Evolutionary conservation across 768 basidiomycete genomes (phyloP).

Genomic region (Cyclocybe cylindracea): DNA sequence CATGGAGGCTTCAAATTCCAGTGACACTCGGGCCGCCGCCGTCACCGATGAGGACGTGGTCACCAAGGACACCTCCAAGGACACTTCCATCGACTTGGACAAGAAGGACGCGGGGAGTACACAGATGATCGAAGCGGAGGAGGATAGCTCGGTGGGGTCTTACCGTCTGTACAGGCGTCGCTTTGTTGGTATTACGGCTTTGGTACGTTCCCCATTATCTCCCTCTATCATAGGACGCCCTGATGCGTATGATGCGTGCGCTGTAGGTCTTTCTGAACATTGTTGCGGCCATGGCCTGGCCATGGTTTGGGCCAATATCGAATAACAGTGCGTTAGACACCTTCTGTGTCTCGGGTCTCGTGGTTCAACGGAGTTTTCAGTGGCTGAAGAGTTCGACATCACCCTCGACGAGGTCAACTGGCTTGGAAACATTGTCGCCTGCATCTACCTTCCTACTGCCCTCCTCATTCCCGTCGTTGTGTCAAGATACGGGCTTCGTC

Average conservation of each 20-base stretch:
- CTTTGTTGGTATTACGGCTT: constrained; percentile 62
- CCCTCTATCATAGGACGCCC: not conserved
- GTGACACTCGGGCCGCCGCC: too few species aligned
- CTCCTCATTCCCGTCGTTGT: constrained; percentile 59
- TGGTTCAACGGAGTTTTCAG: constrained; percentile 33
- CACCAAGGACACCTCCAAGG: not conserved
- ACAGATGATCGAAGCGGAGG: constrained; percentile 3
- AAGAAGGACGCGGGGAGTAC: not conserved
- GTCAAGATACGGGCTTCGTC: constrained; percentile 58
- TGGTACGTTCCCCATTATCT: constrained; percentile 42
- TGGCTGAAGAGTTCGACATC: constrained; percentile 63
- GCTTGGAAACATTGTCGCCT: constrained; percentile 70
- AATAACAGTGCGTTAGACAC: constrained; percentile 49
- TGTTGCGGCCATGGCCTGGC: constrained; percentile 65
- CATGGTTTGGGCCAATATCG: constrained; percentile 87
- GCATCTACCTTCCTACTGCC: constrained; percentile 64
- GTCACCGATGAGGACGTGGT: not conserved
- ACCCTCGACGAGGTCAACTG: constrained; percentile 76
- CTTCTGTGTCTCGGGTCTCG: not conserved
- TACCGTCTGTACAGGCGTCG: constrained; percentile 74
- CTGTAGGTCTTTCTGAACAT: constrained; percentile 61
- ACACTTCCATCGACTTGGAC: not conserved
- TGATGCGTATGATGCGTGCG: not conserved
- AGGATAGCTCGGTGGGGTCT: not conserved
- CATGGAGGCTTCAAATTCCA: too few species aligned